Conservation (phyloP, 768 basidiomycete genomes). For the Amanita jacksonii region DNA sequence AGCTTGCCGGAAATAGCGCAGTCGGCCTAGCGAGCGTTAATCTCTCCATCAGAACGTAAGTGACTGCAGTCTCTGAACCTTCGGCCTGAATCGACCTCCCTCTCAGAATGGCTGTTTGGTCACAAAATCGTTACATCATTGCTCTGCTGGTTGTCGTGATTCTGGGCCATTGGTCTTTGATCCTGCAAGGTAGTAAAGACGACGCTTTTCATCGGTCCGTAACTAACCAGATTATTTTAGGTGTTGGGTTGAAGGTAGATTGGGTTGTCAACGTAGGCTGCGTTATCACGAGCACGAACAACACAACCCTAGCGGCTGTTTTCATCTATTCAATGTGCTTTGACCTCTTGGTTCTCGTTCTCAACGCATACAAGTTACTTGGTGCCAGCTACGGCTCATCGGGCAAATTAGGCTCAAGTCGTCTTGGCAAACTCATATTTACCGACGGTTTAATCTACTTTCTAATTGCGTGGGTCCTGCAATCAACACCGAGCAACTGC, state of each 20-base stretch:
- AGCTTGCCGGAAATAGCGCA: slow-evolving; percentile 34
- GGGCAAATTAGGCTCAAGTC: slow-evolving; percentile 25
- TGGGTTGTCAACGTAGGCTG: slow-evolving; percentile 44
- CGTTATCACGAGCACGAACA: slow-evolving; percentile 50
- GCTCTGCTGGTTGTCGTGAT: slow-evolving; percentile 26
- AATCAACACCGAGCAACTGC: background rate
- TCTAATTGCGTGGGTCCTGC: slow-evolving; percentile 51
- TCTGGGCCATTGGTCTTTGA: slow-evolving; percentile 36
- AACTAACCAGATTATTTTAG: slow-evolving; percentile 19
- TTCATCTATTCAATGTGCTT: slow-evolving; percentile 76
- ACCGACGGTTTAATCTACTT: slow-evolving; percentile 68
- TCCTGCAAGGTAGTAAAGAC: slow-evolving; percentile 12
- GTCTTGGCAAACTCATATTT: slow-evolving; percentile 56
- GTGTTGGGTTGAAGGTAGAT: slow-evolving; percentile 45
- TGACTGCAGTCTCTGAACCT: background rate
- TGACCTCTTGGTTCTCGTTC: slow-evolving; percentile 48
- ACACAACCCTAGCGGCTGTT: slow-evolving; percentile 52
- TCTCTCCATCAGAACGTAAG: slow-evolving; percentile 38
- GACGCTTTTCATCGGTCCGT: too few relatives aligned
- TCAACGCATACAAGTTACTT: slow-evolving; percentile 53
- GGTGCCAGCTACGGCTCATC: slow-evolving; percentile 14
- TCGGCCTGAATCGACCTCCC: background rate
- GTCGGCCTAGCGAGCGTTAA: slow-evolving; percentile 44
- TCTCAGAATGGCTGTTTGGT: slow-evolving; percentile 20
- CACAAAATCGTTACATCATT: slow-evolving; percentile 27